Base-by-base conservation (phyloP, 2,329 filamentous ascomycete species). In the Exophiala alcalophila region DNA sequence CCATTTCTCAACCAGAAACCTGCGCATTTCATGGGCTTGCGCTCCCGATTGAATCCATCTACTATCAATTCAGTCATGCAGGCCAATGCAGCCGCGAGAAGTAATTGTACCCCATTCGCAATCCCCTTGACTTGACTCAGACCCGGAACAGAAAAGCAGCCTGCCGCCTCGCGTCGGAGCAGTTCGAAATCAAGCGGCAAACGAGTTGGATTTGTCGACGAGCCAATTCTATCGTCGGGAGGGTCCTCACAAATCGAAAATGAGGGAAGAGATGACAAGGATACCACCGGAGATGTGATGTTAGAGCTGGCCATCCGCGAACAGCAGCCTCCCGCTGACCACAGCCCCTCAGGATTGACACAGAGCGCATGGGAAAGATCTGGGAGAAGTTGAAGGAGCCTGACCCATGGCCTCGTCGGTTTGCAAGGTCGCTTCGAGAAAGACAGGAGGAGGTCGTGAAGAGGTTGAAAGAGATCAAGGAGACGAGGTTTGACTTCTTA, bases 361-460 rank as follows among this genome's bases (percentile, higher is more conserved):
- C 45, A 15, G 40, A 48, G 25, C 41, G 30, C 4, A 47, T 51
- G 37, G 40, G 37, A 16, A 28, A 44, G 24, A 38, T 51, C 15
- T 48, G 37, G 33, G 27, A 48, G 16, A 47, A 43, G 24, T 32
- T 45, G 32, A 44, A 48, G 16, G 42, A 45, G 27, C 27, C 49
- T 7, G 44, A 51, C 30, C 40, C 40, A 16, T 51, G 49, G 49
- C 49, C 41, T 12, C 14, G 26, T 7, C 19, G 25, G 14, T 51
- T 51, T 37, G 25, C 28, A 4, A 37, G 40, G 23, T 29, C 20
- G 12, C 25, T 51, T 18, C 32, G 38, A 36, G n/a, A 34, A 1
- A 38, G 27, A 23, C 44, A 48, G 5, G 26, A 40, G 9, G 28
- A 11, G 5, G 23, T 51, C 8, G 9, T 30, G 14, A 31, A 31